A percentile compares a stretch with the other conserved stretches of the same genome.
Evolutionary conservation across 371 early-diverging fungal genomes (phyloP).

Genomic region (Syncephalastrum sp.): DNA sequence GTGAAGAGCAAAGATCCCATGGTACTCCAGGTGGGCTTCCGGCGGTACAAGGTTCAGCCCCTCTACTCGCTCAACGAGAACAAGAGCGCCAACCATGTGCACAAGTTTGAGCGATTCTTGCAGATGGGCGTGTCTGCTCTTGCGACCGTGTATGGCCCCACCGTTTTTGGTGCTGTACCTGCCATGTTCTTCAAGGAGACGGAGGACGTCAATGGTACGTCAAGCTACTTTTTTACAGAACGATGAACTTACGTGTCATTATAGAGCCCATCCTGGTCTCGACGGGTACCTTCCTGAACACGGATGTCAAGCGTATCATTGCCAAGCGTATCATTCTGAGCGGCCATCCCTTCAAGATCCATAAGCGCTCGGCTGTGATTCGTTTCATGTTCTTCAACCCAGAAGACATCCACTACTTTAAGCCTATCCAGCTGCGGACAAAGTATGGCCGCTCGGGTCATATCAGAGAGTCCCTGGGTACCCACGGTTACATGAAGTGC

Average conservation of each 20-base stretch:
- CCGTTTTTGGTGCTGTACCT: constrained; percentile 81
- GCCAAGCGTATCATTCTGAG: constrained; percentile 94
- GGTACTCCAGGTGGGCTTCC: constrained; percentile 85
- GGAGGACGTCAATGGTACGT: constrained; percentile 54
- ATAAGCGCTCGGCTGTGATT: constrained; percentile 90
- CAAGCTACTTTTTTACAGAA: neutral
- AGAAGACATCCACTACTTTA: constrained; percentile 91
- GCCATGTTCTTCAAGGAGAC: constrained; percentile 73
- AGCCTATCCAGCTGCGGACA: constrained; percentile 89
- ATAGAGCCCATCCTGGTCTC: constrained; percentile 72
- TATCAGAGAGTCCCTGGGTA: constrained; percentile 90
- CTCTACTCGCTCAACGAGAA: constrained; percentile 88
- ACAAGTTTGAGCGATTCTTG: constrained; percentile 92
- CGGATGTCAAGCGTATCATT: constrained; percentile 83
- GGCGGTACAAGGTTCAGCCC: constrained; percentile 80
- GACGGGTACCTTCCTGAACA: constrained; percentile 74
- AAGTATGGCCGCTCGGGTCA: constrained; percentile 92
- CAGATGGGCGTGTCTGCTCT: constrained; percentile 68
- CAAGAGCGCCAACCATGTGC: constrained; percentile 85
- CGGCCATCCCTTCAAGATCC: constrained; percentile 92
- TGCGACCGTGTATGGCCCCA: constrained; percentile 88
- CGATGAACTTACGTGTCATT: neutral
- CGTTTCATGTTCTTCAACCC: constrained; percentile 97
- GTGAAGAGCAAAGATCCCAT: constrained; percentile 85
- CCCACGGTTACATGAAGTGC: constrained; percentile 98